Base-by-base conservation (phyloP, 495 filamentous ascomycete genomes). In the Viridothelium virens region DNA sequence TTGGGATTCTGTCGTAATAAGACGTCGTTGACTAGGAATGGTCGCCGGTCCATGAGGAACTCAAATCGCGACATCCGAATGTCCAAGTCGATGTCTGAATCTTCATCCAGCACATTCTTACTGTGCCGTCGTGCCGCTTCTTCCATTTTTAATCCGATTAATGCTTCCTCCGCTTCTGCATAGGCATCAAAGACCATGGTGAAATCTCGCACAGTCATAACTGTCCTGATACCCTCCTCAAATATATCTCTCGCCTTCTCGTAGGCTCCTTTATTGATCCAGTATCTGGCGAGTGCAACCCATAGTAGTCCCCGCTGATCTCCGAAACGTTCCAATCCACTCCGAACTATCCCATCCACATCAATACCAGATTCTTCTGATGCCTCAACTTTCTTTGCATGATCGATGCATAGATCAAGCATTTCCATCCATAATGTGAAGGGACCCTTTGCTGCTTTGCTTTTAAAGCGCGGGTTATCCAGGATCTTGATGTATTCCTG, bases 161-260 rank as follows among this genome's bases (percentile, higher is more conserved):
- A 89, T 0, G 92, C 92, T 77, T 99, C 95, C 74, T 99, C 95
- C 56, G 96, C 96, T 75, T 99, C 95, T 48, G 88, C 86, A 73
- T 99, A 99, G 0, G 91, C 89, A 74, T 99, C 95, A 70, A 99
- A 99, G 33, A 97, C 86, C 56, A 97, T 83, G 0, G 93, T 95
- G 71, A 99, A 99, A 77, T 99, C 95, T 63, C 95, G 86, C n/a
- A 97, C 91, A 3, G 95, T 99, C 93, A 97, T 96, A 65, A 97
- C 95, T 1, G 94, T 97, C 37, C 90, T 96, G 68, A 97, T 91
- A 56, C 92, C 95, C 77, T 97, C 92, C 77, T 99, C 95, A 70
- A 96, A 97, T 31, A 96, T 82, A 77, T 99, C 94, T 69, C 94
- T 80, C 0, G 94, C 92, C 70, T 84, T 85, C 73, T 99, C 95